Base-by-base conservation (phyloP, 2,329 filamentous ascomycete species). In the Grosmannia serpens region DNA sequence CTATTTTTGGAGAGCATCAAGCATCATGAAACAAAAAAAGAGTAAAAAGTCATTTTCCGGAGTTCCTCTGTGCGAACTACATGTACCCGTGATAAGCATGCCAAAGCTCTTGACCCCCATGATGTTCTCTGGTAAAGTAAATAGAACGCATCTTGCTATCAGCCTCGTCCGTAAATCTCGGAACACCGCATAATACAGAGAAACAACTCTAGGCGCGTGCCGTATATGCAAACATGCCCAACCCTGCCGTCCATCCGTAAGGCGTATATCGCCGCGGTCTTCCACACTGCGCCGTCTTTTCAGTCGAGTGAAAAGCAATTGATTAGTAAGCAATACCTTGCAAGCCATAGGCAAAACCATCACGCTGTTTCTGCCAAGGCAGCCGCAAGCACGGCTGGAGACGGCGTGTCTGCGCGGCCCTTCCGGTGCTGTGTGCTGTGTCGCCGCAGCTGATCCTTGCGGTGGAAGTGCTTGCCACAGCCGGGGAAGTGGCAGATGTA, bases 361-460 rank as follows among this genome's bases (percentile, higher is more conserved):
- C 27, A 52, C 8, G 29, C 50, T 7, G 20, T 33, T 7, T 13
- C 50, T 8, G n/a, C 29, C 53, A 38, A 27, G 22, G 53, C 26
- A 15, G 44, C 46, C 2, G 55, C 20, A 44, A 44, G 41, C 41
- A 20, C 41, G 7, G 41, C 41, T n/a, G 20, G 41, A n/a, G 41
- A n/a, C 41, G 20, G 53, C 22, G 35, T 35, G 27, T 33, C 17
- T 7, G 33, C 54, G 22, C 56, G 56, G 2, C 55, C 62, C 53
- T 59, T 69, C 66, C n/a, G 65, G 56, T 70, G 68, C n/a, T 66
- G 67, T 50, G 74, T 74, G 52, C 70, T 67, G 66, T 86, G 83
- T 35, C 82, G 76, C 24, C 81, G 77, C 31, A 85, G 72, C 66
- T 86, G 82, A 67, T 86, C 83, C 20, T 79, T 71, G 11, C 84